Evolutionary conservation across 2,329 filamentous ascomycete genomes (phyloP).

Genomic region (Ampelomyces quisqualis): DNA sequence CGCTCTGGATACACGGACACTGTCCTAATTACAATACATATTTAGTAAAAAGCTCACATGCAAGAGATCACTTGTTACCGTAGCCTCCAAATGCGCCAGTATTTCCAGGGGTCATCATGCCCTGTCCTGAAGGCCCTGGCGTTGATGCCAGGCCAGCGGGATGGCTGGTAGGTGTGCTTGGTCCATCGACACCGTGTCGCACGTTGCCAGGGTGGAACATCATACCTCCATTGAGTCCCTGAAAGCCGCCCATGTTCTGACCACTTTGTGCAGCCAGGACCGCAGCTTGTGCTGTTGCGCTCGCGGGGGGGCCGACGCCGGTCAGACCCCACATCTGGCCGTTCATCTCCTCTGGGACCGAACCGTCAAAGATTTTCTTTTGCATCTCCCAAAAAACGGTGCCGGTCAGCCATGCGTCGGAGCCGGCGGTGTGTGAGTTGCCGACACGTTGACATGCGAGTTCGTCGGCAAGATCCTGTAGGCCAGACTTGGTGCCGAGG

Average conservation of each 20-base stretch:
- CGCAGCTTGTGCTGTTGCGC: conserved; percentile 56
- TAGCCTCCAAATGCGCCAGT: conserved; percentile 70
- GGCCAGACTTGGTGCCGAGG: conserved; percentile 84
- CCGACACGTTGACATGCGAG: conserved; percentile 88
- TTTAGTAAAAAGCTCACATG: conserved; percentile 6
- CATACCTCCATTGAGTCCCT: conserved; percentile 41
- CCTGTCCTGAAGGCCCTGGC: conserved; percentile 61
- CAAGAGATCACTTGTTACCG: conserved; percentile 12
- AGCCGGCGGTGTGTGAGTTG: conserved; percentile 86
- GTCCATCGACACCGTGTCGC: conserved; percentile 51
- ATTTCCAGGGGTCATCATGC: conserved; percentile 74
- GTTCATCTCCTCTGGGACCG: conserved; percentile 75
- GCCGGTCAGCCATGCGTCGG: conserved; percentile 89
- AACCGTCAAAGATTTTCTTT: conserved; percentile 81
- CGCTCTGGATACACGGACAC: no score
- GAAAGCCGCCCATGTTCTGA: conserved; percentile 33
- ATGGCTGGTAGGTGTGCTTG: conserved; percentile 68
- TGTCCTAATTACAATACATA: conserved; percentile 8
- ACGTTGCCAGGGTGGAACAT: conserved; percentile 46
- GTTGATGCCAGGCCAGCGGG: conserved; percentile 54
- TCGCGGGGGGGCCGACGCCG: conserved; percentile 54
- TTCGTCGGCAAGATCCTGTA: conserved; percentile 92
- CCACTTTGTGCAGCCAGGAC: conserved; percentile 47
- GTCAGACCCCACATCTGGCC: conserved; percentile 94
- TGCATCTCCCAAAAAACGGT: conserved; percentile 93